Percentiles rank a stretch among this genome's conserved stretches.
Conservation (phyloP, 352 stramenopile genomes). For the Globisporangium splendens region DNA sequence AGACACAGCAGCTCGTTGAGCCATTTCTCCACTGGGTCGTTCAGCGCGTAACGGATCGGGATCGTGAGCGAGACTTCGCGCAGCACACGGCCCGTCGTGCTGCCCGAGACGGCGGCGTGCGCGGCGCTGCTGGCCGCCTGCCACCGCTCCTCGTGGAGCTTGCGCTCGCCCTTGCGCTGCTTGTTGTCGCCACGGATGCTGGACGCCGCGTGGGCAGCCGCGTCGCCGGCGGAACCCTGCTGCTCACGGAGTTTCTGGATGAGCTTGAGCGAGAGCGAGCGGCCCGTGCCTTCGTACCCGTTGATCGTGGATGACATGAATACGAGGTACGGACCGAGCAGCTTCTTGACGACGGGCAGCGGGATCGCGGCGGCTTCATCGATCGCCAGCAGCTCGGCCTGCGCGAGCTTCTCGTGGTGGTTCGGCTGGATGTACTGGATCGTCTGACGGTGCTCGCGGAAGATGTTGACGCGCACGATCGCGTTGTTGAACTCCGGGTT, state of each 20-base stretch:
- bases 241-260: constrained; percentile 97
- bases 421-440: constrained; percentile 96
- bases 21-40: constrained; percentile 97
- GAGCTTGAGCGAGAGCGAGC: constrained; percentile 98
- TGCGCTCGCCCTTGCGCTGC: constrained; percentile 93
- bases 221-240: constrained; percentile 78
- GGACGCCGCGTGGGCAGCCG: constrained; percentile 47
- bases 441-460: constrained; percentile 95
- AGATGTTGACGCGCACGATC: constrained; percentile 96
- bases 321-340: constrained; percentile 96
- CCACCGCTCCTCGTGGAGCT: constrained; percentile 97
- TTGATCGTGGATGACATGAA: constrained; percentile 99
- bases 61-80: constrained; percentile 95
- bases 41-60: constrained; percentile 96
- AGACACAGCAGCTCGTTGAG: constrained; percentile 97
- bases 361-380: constrained; percentile 99
- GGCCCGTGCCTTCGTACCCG: constrained; percentile 99
- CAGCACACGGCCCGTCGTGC: constrained; percentile 73
- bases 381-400: constrained; percentile 97
- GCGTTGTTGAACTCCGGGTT: constrained; percentile 84
- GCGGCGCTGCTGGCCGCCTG: constrained; percentile 88
- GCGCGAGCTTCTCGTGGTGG: constrained; percentile 95
- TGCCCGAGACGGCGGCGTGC: constrained; percentile 43
- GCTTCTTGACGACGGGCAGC: constrained; percentile 95
- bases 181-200: constrained; percentile 88